Evolutionary conservation across 208 protist species (phyloP).

Genomic region (Leishmania martiniquensis): DNA sequence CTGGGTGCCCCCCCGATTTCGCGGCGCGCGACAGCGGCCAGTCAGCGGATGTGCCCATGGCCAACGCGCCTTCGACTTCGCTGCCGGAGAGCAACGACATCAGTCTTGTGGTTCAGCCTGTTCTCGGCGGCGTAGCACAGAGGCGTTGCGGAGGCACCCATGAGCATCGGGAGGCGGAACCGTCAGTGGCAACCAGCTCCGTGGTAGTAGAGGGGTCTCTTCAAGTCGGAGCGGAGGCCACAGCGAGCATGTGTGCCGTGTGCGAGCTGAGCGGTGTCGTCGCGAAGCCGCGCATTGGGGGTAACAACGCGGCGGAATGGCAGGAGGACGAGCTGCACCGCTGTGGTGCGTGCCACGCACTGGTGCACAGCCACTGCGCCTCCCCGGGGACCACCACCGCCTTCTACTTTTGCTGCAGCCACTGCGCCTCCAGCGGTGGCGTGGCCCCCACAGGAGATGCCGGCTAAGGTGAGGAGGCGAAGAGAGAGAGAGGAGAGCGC

Average conservation of each 20-base stretch:
- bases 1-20: not conserved
- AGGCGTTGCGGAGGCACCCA: not conserved
- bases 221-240: not conserved
- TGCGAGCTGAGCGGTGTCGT: slow-evolving; percentile 46
- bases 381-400: not conserved
- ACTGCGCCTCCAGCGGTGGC: slow-evolving; percentile 12
- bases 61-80: not conserved
- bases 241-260: slow-evolving; percentile 31
- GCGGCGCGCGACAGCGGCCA: not conserved
- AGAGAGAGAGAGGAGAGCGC: not conserved
- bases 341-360: slow-evolving; percentile 24
- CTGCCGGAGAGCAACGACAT: not conserved
- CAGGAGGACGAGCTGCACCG: slow-evolving; percentile 18
- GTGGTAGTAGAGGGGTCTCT: not conserved
- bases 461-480: not conserved
- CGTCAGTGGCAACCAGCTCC: not conserved
- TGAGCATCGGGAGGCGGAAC: not conserved
- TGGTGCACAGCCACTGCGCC: slow-evolving; percentile 35
- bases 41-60: not conserved
- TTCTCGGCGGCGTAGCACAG: slow-evolving; percentile 14
- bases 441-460: not conserved
- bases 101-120: slow-evolving; percentile 17
- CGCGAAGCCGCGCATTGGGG: not conserved
- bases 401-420: slow-evolving; percentile 15
- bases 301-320: not conserved